Evolutionary conservation across 306 rosid species (phyloP), one percentile per base, ranked within the genome.

Genomic region (Canavalia gladiata): DNA sequence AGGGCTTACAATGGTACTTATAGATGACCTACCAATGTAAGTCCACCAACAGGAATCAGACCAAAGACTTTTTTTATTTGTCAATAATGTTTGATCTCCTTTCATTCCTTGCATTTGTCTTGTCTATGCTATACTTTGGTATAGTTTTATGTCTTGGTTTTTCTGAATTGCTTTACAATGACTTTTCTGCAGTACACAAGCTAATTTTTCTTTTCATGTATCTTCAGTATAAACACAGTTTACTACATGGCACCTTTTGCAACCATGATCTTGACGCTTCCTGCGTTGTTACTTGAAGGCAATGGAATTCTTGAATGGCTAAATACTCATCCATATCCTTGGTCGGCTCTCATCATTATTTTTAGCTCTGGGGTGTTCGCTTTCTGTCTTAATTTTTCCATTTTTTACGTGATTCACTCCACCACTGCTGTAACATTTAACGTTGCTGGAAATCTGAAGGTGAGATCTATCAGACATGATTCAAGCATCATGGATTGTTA

Each of bases 381-480:
- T 10, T 95, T 95, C 87, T 95, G 98, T 73, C 98, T 95, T 33
- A 95, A 95, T 87, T 95, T 95, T 89, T 95, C 99, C 85, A 95
- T 95, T 59, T 95, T 95, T 68, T 95, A 95, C 29, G 98, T 95
- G 85, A 95, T 95, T 83, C 99, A 95, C 83, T 95, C 98, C 71
- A 95, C 99, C 45, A 95, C 95, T 68, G 99, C 98, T 29, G 99
- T 95, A 5, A 95, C 98, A 25, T 95, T 95, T 88, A 95, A 95
- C 34, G 99, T 95, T 37, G 99, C 99, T 55, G 99, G 99, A 74
- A 95, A 95, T 86, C 98, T 95, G 47, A 95, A 95, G 99, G 99
- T 93, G 87, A 90, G 88, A 79, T 60, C 68, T 81, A 39, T 41
- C 6, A 39, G 25, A 54, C 64, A 49, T 60, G 41, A 45, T 77